A percentile compares a stretch with the other conserved stretches of the same genome.
phyloP scores from a whole-genome alignment of 2,329 filamentous ascomycete genomes.

The Microdochium bolleyi region DNA sequence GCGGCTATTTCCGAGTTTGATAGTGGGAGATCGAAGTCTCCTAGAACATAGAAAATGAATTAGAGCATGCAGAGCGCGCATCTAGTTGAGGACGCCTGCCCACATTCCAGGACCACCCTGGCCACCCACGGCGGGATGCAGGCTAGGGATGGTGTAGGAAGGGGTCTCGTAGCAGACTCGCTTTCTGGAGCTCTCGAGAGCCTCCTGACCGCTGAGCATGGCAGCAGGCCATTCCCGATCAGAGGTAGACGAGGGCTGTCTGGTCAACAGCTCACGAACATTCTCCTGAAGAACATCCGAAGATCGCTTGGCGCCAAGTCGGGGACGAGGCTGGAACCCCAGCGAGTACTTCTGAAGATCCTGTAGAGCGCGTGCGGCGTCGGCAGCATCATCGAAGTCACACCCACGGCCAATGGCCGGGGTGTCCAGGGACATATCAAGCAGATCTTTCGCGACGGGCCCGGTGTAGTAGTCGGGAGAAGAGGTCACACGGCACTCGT shows the following conservation, averaged over 20 bases:
- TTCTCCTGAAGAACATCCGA: slow-evolving; percentile 51
- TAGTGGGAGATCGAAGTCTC: background rate
- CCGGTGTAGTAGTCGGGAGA: slow-evolving; percentile 51
- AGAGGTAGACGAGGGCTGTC: slow-evolving; percentile 22
- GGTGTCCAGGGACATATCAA: slow-evolving; percentile 39
- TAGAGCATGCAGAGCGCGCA: background rate
- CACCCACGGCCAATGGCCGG: slow-evolving; percentile 35
- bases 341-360: slow-evolving; percentile 48
- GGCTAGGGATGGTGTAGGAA: slow-evolving; percentile 34
- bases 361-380: slow-evolving; percentile 51
- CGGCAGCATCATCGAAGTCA: slow-evolving; percentile 41
- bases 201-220: slow-evolving; percentile 31
- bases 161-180: slow-evolving; percentile 54
- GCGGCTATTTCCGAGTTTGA: background rate
- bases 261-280: slow-evolving; percentile 52
- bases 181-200: slow-evolving; percentile 46
- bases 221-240: slow-evolving; percentile 24
- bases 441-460: slow-evolving; percentile 42
- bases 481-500: slow-evolving; percentile 39
- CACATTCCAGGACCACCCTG: slow-evolving; percentile 57
- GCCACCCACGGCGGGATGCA: slow-evolving; percentile 41
- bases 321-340: slow-evolving; percentile 11
- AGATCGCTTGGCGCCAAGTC: slow-evolving; percentile 19
- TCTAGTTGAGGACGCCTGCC: slow-evolving; percentile 51
- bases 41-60: background rate